phyloP scores from a whole-genome alignment of 2,329 filamentous ascomycete species.

The Arthrobotrys entomopaga region DNA sequence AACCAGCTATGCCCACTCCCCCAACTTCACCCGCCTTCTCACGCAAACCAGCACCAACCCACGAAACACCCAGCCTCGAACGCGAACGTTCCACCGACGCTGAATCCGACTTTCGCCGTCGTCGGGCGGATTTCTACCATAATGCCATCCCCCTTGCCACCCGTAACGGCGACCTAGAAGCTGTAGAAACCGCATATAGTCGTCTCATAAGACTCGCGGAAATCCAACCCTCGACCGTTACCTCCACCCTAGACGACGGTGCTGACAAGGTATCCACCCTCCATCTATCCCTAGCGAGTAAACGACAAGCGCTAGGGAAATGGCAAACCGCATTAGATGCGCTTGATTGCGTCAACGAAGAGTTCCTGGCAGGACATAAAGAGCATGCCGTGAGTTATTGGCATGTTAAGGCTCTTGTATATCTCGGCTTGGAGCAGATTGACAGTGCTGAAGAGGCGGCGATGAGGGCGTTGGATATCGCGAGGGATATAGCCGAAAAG shows the following conservation, averaged over 20 bases:
- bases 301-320: neutral
- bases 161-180: neutral
- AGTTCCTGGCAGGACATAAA: neutral
- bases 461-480: neutral
- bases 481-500: neutral
- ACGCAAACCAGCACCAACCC: neutral
- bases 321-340: constrained; percentile 9
- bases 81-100: neutral
- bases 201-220: neutral
- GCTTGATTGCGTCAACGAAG: neutral
- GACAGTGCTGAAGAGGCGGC: constrained; percentile 6
- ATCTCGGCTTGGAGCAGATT: neutral
- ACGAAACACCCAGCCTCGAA: neutral
- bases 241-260: neutral
- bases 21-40: no score
- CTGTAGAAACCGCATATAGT: constrained; percentile 1
- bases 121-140: constrained; percentile 1
- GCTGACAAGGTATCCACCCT: neutral
- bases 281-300: neutral
- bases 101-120: neutral
- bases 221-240: neutral
- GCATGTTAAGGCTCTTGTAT: constrained; percentile 8
- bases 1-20: no score
- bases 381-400: constrained; percentile 14
- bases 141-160: constrained; percentile 7